These are phyloP conservation scores for Suhomyces anneliseae DNA, from an alignment of 1,139 yeast genomes.

Conservation along the genomic window DNA sequence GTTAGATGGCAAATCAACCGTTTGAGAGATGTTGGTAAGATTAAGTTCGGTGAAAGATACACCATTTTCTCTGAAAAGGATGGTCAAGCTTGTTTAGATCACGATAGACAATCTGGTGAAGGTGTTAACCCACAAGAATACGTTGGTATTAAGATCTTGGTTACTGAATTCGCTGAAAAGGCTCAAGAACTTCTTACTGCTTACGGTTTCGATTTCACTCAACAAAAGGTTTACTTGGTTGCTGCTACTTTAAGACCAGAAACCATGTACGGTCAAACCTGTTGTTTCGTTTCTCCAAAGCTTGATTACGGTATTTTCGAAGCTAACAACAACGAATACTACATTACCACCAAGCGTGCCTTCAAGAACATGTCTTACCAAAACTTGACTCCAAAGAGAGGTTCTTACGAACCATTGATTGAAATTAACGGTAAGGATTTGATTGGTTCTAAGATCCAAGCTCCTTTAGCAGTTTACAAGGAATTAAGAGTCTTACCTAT, in stretches of 20 bases:
- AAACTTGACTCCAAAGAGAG: conserved; percentile 87
- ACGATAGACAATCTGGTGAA: conserved; percentile 96
- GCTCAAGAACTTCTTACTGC: conserved; percentile 53
- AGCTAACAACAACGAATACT: conserved; percentile 76
- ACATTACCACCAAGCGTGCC: conserved; percentile 92
- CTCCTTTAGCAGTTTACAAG: conserved; percentile 75
- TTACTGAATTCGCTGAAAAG: conserved; percentile 59
- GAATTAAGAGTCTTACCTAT: conserved; percentile 88
- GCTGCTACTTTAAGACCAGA: conserved; percentile 99
- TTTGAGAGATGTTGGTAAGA: conserved; percentile 81
- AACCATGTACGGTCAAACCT: conserved; percentile 98
- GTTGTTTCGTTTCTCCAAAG: conserved; percentile 97
- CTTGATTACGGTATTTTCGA: conserved; percentile 89
- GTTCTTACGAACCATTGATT: conserved; percentile 63
- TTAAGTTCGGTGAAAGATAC: conserved; percentile 97
- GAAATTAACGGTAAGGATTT: conserved; percentile 68
- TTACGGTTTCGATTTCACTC: conserved; percentile 43
- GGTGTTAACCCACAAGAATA: conserved; percentile 97
- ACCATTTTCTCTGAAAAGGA: conserved; percentile 97
- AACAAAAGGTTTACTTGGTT: conserved; percentile 73
- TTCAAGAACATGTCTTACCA: conserved; percentile 97
- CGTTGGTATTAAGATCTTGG: conserved; percentile 83
- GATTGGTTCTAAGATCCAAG: conserved; percentile 82
- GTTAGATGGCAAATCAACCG: conserved; percentile 96
- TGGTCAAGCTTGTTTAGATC: conserved; percentile 99